Evolutionary conservation across 2,329 filamentous ascomycete species (phyloP), one percentile per base, ranked within the genome.

Genomic region (Verticillium longisporum): DNA sequence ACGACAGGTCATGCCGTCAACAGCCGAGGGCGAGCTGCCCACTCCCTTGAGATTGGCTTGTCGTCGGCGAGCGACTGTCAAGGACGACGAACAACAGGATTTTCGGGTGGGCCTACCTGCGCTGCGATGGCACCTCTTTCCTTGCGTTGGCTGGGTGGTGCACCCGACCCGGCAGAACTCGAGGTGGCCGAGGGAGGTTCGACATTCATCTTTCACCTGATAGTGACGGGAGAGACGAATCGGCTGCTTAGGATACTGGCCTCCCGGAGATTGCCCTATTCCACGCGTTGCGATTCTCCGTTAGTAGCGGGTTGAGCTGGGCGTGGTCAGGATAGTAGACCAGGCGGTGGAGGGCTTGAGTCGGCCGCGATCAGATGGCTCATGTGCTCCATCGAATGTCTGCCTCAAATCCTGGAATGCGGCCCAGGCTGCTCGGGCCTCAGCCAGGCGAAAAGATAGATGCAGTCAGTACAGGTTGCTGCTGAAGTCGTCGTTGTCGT

Each of bases 61-160:
- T 18, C 41, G n/a, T n/a, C n/a, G 15, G 18, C 41, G n/a, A 6
- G 45, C 45, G 6, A 13, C 26, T 31, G 6, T 9, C 26, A 10
- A 21, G 9, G 11, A n/a, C 10, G 9, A n/a, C n/a, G 18, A 18
- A 53, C 18, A 53, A 26, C 45, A 53, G 5, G 18, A 18, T 18
- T 53, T 21, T 5, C 55, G 50, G 34, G 34, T 15, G 18, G 55
- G 66, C 68, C 64, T 69, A 76, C 72, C 71, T 75, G 73, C 57
- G 74, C 73, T 63, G 74, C 74, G 67, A 76, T 76, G 31, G 73
- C 71, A 62, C 74, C 74, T 61, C 74, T 72, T 62, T 75, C 73
- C 64, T 76, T 76, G 61, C 73, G 70, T 59, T 62, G 66, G 63
- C 68, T 71, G 38, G 67, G 64, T 37, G 72, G 71, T 55, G 68